phyloP scores from a whole-genome alignment of 2,329 filamentous ascomycete species.

The Clonostachys rhizophaga region DNA sequence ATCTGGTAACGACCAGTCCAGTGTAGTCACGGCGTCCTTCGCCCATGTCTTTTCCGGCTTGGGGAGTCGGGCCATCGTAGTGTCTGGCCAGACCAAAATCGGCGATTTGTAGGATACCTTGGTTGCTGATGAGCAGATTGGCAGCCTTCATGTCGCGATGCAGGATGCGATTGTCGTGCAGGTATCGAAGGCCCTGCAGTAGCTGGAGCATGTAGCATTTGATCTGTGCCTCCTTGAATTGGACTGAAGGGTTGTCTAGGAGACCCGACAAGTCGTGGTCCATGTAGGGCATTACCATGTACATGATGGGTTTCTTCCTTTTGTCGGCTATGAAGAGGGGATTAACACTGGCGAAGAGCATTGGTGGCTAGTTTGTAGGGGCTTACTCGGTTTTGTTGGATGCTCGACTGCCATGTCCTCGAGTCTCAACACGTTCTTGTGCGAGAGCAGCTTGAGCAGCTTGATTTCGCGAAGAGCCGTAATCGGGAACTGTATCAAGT shows the following conservation, averaged over 20 bases:
- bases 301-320: slow-evolving; percentile 81
- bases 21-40: slow-evolving; percentile 90
- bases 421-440: slow-evolving; percentile 79
- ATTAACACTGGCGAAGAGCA: background rate
- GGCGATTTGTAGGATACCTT: slow-evolving; percentile 89
- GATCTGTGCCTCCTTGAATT: slow-evolving; percentile 84
- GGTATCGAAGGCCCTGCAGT: slow-evolving; percentile 81
- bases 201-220: slow-evolving; percentile 98
- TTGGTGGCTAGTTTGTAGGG: background rate
- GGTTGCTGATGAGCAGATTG: slow-evolving; percentile 93
- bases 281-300: slow-evolving; percentile 99
- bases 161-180: slow-evolving; percentile 85
- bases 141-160: slow-evolving; percentile 99
- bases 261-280: slow-evolving; percentile 97
- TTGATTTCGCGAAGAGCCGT: slow-evolving; percentile 97
- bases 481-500: slow-evolving; percentile 73
- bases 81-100: slow-evolving; percentile 94
- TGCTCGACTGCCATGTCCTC: slow-evolving; percentile 97
- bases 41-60: slow-evolving; percentile 73
- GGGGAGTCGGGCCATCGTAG: slow-evolving; percentile 81
- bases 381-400: slow-evolving; percentile 53
- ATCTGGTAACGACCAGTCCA: slow-evolving; percentile 91
- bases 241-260: slow-evolving; percentile 88
- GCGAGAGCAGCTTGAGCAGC: slow-evolving; percentile 89
- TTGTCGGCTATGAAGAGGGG: slow-evolving; percentile 56